Evolutionary conservation across 1,139 yeast species (phyloP).

Genomic region (Yarrowia galli): DNA sequence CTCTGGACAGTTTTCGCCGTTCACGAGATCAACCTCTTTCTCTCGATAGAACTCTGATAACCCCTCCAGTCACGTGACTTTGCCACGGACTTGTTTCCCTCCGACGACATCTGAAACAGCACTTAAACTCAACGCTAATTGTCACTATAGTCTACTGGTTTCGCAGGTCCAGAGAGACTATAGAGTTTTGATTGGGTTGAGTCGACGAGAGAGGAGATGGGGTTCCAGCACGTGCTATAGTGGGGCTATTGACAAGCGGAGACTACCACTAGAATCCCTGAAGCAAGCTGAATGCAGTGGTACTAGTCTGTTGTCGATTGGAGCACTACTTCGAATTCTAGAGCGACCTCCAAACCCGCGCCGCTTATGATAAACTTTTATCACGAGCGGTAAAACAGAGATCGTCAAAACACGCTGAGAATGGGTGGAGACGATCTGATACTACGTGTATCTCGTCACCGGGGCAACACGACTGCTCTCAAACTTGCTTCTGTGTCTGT

Average conservation of each 20-base stretch:
- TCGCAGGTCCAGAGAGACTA: neutral
- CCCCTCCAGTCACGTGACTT: neutral
- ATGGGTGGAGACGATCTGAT: no score
- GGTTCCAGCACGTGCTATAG: neutral
- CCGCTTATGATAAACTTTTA: conserved; percentile 3
- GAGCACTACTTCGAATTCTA: no score
- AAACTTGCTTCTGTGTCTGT: no score
- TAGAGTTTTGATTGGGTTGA: neutral
- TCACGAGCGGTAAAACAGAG: neutral
- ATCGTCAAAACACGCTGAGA: neutral
- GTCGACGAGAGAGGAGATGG: no score
- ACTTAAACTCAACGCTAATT: neutral
- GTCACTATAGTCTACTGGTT: neutral
- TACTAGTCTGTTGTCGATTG: no score
- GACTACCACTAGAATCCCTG: neutral
- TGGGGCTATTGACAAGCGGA: neutral
- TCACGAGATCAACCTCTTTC: no score
- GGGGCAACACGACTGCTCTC: no score
- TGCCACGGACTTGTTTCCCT: no score
- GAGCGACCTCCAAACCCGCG: neutral
- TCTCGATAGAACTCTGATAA: no score
- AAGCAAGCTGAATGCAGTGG: no score
- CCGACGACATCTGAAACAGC: neutral
- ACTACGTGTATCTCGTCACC: no score
- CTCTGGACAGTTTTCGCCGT: no score